These are phyloP conservation scores for Cetradonia linearis DNA, from an alignment of 495 filamentous ascomycete species.

Conservation along the genomic window DNA sequence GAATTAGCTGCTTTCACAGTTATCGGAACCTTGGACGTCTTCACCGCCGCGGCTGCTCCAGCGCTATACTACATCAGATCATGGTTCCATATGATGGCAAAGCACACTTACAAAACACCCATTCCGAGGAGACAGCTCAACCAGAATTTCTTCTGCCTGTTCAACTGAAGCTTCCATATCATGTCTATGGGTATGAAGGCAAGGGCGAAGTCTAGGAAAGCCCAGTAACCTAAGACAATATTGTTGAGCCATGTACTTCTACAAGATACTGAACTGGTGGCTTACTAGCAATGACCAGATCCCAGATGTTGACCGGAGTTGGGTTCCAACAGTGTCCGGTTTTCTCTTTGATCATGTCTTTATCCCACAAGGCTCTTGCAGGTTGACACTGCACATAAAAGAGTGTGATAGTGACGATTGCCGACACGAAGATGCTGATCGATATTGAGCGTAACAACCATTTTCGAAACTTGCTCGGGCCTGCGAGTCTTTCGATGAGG, in stretches of 20 bases:
- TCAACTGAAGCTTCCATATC: constrained; percentile 37
- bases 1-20: constrained; percentile 26
- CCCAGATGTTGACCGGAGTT: constrained; percentile 28
- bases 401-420: constrained; percentile 33
- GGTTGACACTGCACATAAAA: constrained; percentile 38
- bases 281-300: constrained; percentile 21
- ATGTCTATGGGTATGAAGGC: constrained; percentile 39
- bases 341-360: constrained; percentile 24
- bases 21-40: constrained; percentile 32
- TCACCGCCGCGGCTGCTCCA: constrained; percentile 33
- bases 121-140: constrained; percentile 36
- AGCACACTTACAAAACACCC: constrained; percentile 31
- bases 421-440: constrained; percentile 29
- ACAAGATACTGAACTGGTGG: not conserved
- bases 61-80: constrained; percentile 11
- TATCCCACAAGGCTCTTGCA: constrained; percentile 34
- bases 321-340: constrained; percentile 30
- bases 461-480: constrained; percentile 17
- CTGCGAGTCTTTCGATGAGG: constrained; percentile 21
- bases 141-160: constrained; percentile 37
- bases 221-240: constrained; percentile 30
- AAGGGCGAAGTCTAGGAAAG: constrained; percentile 39
- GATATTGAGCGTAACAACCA: constrained; percentile 22
- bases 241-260: constrained; percentile 2
- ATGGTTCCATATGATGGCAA: not conserved